Evolutionary conservation across 2,329 filamentous ascomycete species (phyloP).

Genomic region (Pseudogymnoascus sp.): DNA sequence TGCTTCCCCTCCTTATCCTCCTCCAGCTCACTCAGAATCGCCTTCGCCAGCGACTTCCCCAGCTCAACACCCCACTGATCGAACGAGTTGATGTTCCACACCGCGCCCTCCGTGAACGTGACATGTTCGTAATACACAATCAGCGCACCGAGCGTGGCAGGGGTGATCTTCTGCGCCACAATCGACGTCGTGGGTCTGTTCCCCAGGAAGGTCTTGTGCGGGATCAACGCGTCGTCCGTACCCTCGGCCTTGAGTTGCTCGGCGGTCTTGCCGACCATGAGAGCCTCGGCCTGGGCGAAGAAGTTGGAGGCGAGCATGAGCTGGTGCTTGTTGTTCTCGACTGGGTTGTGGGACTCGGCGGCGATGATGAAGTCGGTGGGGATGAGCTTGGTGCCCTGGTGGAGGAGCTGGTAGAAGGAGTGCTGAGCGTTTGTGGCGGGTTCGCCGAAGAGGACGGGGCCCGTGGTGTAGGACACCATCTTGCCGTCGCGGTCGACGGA

Average conservation of each 20-base stretch:
- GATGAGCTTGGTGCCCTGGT: constrained; percentile 98
- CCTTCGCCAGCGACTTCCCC: constrained; percentile 93
- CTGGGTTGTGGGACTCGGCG: constrained; percentile 92
- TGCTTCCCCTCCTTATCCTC: constrained; percentile 66
- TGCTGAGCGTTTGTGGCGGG: constrained; percentile 98
- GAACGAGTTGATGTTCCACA: constrained; percentile 99
- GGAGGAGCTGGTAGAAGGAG: constrained; percentile 99
- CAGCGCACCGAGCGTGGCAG: constrained; percentile 83
- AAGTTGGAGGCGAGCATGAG: constrained; percentile 93
- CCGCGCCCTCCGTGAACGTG: constrained; percentile 92
- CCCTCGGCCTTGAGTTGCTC: constrained; percentile 74
- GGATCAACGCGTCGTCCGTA: constrained; percentile 66
- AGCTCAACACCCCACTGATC: constrained; percentile 99
- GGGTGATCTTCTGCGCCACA: constrained; percentile 84
- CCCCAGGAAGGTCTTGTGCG: constrained; percentile 99
- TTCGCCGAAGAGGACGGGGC: constrained; percentile 93
- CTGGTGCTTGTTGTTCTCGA: constrained; percentile 88
- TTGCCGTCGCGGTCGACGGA: constrained; percentile 83
- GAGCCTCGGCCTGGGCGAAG: constrained; percentile 79
- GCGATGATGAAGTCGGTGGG: constrained; percentile 97
- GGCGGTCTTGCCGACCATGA: constrained; percentile 85
- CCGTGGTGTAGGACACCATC: constrained; percentile 95
- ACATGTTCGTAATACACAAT: constrained; percentile 99
- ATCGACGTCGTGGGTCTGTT: constrained; percentile 97
- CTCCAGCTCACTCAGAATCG: constrained; percentile 81